Evolutionary conservation across 306 rosid genomes (phyloP), one percentile per base, ranked within the genome.

Genomic region (Trifolium pratense): DNA sequence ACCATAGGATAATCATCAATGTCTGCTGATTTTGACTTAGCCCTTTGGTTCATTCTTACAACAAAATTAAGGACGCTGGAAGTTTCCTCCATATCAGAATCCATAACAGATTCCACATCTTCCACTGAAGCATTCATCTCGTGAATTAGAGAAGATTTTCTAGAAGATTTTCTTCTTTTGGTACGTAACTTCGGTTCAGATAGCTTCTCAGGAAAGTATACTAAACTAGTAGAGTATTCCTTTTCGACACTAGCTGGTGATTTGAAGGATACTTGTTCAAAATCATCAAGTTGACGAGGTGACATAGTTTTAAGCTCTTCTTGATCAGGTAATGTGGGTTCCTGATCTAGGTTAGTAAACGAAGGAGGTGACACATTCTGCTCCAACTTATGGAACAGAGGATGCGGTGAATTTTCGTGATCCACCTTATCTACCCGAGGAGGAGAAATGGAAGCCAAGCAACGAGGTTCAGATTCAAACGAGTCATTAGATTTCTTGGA

Each of bases 51-150:
- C 78, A 70, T 73, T 73, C 23, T 82, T 7, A 78, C 70, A 8
- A 55, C 75, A 68, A 81, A 94, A 64, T 86, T 86, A 66, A 88
- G 78, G 68, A 87, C 89, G 36, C 97, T 91, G 9, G 87, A 42
- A 45, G 82, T 81, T 61, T 94, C 96, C 40, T 91, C 96, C 53
- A 68, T 10, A 53, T 88, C 92, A 37, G 85, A 82, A 65, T 84
- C 89, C 66, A 70, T 37, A 59, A 23, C 64, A 18, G 84, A 81
- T 55, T 82, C 84, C 48, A 5, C 14, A 40, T 77, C 61, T 52
- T 81, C 86, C 37, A 10, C 32, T 18, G 75, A 31, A 58, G 32
- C 66, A 73, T 69, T 71, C 74, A 14, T 23, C 56, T 52, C 56
- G 51, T 69, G 70, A 82, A 42, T 26, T 62, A 14, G 70, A 29